These are phyloP conservation scores for Fusarium pseudograminearum DNA, from an alignment of 2,329 filamentous ascomycete genomes.

Conservation along the genomic window DNA sequence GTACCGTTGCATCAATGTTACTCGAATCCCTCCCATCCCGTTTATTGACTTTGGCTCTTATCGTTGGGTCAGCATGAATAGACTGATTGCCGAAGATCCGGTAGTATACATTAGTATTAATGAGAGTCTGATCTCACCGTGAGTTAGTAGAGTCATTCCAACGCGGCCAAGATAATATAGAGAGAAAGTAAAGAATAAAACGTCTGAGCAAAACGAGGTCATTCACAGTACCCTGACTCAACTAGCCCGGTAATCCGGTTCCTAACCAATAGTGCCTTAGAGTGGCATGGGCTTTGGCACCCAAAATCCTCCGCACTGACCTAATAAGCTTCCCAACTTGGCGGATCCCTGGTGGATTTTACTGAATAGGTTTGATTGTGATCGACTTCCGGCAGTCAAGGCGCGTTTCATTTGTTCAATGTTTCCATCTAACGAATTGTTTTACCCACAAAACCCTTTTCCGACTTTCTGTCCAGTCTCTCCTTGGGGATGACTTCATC, in stretches of 20 bases:
- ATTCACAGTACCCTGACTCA: constrained; percentile 3
- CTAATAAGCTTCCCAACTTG: background rate
- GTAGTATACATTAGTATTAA: background rate
- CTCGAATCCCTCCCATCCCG: background rate
- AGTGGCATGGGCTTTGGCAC: constrained; percentile 7
- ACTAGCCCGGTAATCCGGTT: background rate
- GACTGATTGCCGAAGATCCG: background rate
- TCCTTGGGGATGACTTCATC: background rate
- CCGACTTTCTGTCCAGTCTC: background rate
- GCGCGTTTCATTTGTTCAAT: constrained; percentile 10
- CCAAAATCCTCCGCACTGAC: background rate
- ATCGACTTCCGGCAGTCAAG: constrained; percentile 20
- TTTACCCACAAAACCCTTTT: background rate
- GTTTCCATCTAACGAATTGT: constrained; percentile 7
- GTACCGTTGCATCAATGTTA: constrained; percentile 8
- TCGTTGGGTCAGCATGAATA: background rate
- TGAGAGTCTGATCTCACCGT: background rate
- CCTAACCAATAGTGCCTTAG: background rate
- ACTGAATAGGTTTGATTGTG: constrained; percentile 12
- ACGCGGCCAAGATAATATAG: background rate
- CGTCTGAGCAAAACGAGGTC: background rate
- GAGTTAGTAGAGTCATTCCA: background rate
- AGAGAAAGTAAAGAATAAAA: background rate
- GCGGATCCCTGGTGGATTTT: constrained; percentile 11
- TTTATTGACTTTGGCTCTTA: background rate